These are phyloP conservation scores for Microcos paniculata DNA, from an alignment of 345 rosid genomes.

Conservation along the genomic window DNA sequence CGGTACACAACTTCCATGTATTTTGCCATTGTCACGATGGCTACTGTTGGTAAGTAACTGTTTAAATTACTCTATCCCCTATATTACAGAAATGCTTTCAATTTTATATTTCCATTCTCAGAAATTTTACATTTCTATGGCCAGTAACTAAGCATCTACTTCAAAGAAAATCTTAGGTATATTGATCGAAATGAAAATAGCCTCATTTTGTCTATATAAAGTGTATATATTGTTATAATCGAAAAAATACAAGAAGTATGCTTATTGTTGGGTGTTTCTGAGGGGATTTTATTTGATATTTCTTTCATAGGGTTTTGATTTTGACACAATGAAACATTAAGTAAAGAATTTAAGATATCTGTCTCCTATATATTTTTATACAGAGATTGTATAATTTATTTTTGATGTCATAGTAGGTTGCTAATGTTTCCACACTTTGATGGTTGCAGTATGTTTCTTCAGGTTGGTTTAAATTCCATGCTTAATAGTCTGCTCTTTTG, in stretches of 20 bases:
- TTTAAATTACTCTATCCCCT: not conserved
- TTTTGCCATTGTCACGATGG: slow-evolving; percentile 89
- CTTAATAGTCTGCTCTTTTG: slow-evolving; percentile 12
- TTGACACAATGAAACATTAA: not conserved
- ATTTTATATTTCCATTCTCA: not conserved
- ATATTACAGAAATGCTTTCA: not conserved
- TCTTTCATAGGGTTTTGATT: not conserved
- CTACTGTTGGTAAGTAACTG: slow-evolving; percentile 69
- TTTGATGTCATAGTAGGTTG: not conserved
- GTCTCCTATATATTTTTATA: not conserved
- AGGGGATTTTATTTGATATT: not conserved
- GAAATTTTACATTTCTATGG: not conserved
- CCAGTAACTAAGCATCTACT: not conserved
- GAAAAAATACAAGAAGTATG: no score
- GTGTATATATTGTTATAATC: not conserved
- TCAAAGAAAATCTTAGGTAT: not conserved
- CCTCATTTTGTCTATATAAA: not conserved
- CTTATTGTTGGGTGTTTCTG: not conserved
- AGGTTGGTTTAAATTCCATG: slow-evolving; percentile 4
- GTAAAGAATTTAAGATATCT: not conserved
- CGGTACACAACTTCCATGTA: slow-evolving; percentile 80
- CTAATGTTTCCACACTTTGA: not conserved
- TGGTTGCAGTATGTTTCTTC: not conserved
- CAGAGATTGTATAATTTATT: not conserved
- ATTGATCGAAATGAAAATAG: not conserved